Evolutionary conservation across 345 rosid genomes (phyloP).

Genomic region (Rubroshorea leprosula): DNA sequence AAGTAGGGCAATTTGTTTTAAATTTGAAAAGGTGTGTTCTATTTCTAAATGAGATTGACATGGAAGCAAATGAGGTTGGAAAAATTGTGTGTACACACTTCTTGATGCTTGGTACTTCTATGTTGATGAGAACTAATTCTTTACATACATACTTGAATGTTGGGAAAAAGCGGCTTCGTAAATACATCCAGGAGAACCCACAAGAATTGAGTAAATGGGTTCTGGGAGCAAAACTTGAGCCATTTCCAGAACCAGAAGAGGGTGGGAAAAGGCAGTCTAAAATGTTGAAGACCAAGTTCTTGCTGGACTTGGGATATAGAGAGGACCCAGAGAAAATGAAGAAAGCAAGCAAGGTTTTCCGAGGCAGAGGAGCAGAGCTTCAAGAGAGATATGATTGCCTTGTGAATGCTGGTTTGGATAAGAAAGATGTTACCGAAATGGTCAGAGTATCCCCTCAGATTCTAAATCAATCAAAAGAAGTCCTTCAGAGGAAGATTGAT

Average conservation of each 20-base stretch:
- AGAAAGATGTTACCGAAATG: constrained; percentile 45
- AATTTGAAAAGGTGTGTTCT: constrained; percentile 50
- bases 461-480: constrained; percentile 45
- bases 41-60: constrained; percentile 45
- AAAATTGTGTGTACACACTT: constrained; percentile 43
- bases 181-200: constrained; percentile 51
- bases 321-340: constrained; percentile 37
- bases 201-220: constrained; percentile 46
- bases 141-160: constrained; percentile 40
- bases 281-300: constrained; percentile 50
- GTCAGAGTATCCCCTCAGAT: constrained; percentile 56
- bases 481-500: constrained; percentile 48
- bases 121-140: constrained; percentile 47
- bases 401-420: constrained; percentile 56
- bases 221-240: constrained; percentile 31
- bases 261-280: constrained; percentile 19
- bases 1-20: constrained; percentile 35
- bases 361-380: constrained; percentile 58
- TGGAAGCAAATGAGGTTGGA: constrained; percentile 45
- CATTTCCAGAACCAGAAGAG: constrained; percentile 29
- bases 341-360: constrained; percentile 40
- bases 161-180: constrained; percentile 47
- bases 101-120: constrained; percentile 42
- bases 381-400: constrained; percentile 76
- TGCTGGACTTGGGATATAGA: constrained; percentile 46